phyloP scores from a whole-genome alignment of 129 eudicot genomes.

The Centaurea solstitialis region DNA sequence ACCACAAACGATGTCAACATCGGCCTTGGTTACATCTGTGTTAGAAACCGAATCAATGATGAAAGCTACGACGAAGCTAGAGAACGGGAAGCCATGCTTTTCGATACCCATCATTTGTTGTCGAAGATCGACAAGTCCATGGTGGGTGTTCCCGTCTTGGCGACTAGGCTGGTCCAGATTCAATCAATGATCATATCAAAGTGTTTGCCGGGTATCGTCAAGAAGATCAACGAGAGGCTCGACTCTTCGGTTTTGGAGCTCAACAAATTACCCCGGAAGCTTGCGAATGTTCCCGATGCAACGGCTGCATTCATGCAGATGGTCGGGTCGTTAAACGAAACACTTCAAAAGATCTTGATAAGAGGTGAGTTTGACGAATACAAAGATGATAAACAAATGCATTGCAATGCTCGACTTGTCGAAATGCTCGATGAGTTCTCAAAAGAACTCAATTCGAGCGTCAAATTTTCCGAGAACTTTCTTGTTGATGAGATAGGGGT shows the following conservation, averaged over 20 bases:
- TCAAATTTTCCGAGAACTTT: not conserved
- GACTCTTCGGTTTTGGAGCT: not conserved
- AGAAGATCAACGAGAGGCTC: constrained; percentile 11
- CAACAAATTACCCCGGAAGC: not conserved
- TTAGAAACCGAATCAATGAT: constrained; percentile 12
- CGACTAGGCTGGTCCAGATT: not conserved
- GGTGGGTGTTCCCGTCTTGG: constrained; percentile 17
- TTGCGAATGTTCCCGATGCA: not conserved
- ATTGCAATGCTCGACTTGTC: not conserved
- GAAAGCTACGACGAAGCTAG: constrained; percentile 22
- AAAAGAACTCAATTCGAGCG: not conserved
- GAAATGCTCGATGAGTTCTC: constrained; percentile 13
- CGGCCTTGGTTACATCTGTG: constrained; percentile 21
- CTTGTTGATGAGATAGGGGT: constrained; percentile 19
- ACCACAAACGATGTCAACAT: constrained; percentile 29
- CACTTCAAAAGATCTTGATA: not conserved
- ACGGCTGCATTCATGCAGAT: not conserved
- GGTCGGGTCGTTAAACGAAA: constrained; percentile 4
- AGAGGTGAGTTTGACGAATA: constrained; percentile 1
- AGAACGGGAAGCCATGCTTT: not conserved
- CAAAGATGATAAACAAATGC: not conserved
- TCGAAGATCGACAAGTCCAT: constrained; percentile 14
- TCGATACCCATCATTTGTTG: constrained; percentile 17
- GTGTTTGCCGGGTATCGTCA: constrained; percentile 17
- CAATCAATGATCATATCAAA: constrained; percentile 15